Evolutionary conservation across 192 early-diverging fungal genomes (phyloP), one percentile per base, ranked within the genome.

Genomic region (Gryganskiella cystojenkinii): DNA sequence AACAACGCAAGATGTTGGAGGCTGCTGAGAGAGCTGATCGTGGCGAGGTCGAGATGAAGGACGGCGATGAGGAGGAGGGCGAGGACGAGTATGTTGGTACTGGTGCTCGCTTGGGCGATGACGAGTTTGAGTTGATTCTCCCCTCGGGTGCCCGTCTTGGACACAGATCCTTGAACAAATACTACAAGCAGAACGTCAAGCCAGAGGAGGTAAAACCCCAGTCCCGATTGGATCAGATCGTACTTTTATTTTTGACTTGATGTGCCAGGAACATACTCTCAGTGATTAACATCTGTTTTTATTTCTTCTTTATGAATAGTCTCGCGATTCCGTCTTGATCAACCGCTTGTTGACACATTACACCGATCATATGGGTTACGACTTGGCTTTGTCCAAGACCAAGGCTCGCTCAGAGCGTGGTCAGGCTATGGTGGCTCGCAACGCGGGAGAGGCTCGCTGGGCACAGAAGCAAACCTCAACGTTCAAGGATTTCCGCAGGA

Each of bases 101-200:
- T n/a, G 75, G 74, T 1, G 71, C 79, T 19, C 63, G 60, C 5
- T 70, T 95, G 47, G 90, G 87, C 22, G 92, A 92, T 30, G 93
- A 98, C 79, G 93, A 93, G 52, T 89, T 92, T 43, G 91, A 94
- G 74, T 83, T 99, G 43, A 84, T 96, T 37, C 85, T 99, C 44
- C 96, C 98, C 20, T 92, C 81, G 30, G 98, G 98, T 31, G 79
- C 74, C 10, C 82, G 91, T 25, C 74, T 96, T 34, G 97, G 96
- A 17, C 94, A 97, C 79, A 85, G 97, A 42, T 81, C 85, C 35
- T 81, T 93, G 81, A 87, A 86, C 61, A 85, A 87, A 52, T 96
- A 96, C 84, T 98, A 96, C 82, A 90, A 88, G 69, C 97, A 98
- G 86, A 87, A 86, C 7, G 82, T 96, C 76, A 86, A 87, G 54